Conservation (phyloP, 495 filamentous ascomycete genomes). For the Chaetomium cochliodes region DNA sequence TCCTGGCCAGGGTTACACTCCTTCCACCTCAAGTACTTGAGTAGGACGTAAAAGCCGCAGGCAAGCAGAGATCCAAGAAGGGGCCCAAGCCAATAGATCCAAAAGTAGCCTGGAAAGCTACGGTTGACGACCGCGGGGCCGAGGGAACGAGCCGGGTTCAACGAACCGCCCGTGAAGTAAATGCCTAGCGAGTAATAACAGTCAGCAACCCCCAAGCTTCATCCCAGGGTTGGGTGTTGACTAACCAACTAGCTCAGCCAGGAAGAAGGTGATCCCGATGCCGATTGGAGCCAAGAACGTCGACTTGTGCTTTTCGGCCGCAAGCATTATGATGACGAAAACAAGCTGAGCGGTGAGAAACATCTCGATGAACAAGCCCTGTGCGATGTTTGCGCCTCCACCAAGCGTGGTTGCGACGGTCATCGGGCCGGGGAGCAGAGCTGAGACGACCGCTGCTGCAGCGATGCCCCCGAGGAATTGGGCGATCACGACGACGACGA, state of each 20-base stretch:
- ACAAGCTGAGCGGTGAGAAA: slow-evolving; percentile 77
- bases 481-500: slow-evolving; percentile 50
- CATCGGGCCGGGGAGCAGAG: slow-evolving; percentile 61
- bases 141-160: slow-evolving; percentile 61
- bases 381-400: slow-evolving; percentile 54
- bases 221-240: neutral
- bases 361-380: slow-evolving; percentile 75
- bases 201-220: neutral
- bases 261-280: slow-evolving; percentile 72
- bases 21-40: slow-evolving; percentile 70
- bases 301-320: slow-evolving; percentile 76
- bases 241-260: slow-evolving; percentile 60
- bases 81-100: slow-evolving; percentile 69
- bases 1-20: slow-evolving; percentile 61
- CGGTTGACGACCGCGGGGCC: slow-evolving; percentile 57
- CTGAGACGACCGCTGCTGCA: slow-evolving; percentile 56
- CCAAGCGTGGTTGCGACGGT: slow-evolving; percentile 61
- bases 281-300: slow-evolving; percentile 77
- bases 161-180: slow-evolving; percentile 58
- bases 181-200: slow-evolving; percentile 40
- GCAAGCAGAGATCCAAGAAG: slow-evolving; percentile 59
- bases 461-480: slow-evolving; percentile 61
- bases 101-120: slow-evolving; percentile 64
- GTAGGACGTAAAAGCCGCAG: slow-evolving; percentile 63
- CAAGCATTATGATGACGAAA: slow-evolving; percentile 78